A percentile compares a stretch with the other conserved stretches of the same genome.
Conservation (phyloP, 495 filamentous ascomycete genomes). For the Xylaria grammica region DNA sequence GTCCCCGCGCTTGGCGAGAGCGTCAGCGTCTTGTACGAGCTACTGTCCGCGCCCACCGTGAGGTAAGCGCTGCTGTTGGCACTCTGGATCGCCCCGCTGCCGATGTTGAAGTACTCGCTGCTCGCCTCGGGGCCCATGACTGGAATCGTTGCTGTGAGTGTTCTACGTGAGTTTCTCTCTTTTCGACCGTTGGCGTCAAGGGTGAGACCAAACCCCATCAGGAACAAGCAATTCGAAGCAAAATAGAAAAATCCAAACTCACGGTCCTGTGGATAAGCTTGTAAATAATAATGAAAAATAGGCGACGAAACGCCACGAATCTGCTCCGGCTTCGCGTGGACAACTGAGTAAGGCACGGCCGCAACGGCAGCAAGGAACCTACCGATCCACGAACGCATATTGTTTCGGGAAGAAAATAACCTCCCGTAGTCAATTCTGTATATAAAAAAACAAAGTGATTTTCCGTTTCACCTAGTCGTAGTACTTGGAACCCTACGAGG, state of each 20-base stretch:
- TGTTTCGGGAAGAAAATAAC: too few relatives aligned
- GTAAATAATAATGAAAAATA: constrained; percentile 53
- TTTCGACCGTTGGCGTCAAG: too few relatives aligned
- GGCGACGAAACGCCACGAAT: constrained; percentile 49
- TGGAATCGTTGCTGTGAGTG: constrained; percentile 44
- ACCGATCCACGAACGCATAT: constrained; percentile 24
- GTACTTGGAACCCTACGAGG: too few relatives aligned
- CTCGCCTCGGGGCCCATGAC: constrained; percentile 53
- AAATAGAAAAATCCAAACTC: constrained; percentile 14
- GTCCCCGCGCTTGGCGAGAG: constrained; percentile 40
- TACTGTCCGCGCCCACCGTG: constrained; percentile 48
- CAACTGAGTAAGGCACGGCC: constrained; percentile 13
- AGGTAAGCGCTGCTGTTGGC: constrained; percentile 50
- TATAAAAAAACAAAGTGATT: too few relatives aligned
- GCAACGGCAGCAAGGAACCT: constrained; percentile 26
- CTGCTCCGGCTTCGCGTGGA: constrained; percentile 45
- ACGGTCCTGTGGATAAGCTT: constrained; percentile 45
- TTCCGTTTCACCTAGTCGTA: too few relatives aligned
- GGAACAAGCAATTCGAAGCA: background rate
- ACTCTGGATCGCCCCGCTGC: constrained; percentile 49
- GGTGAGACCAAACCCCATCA: background rate
- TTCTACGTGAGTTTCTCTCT: too few relatives aligned
- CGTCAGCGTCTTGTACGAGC: constrained; percentile 54
- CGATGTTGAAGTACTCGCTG: constrained; percentile 53
- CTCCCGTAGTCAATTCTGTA: too few relatives aligned